Evolutionary conservation across 768 basidiomycete genomes (phyloP).

Genomic region (Phlebiopsis gigantea): DNA sequence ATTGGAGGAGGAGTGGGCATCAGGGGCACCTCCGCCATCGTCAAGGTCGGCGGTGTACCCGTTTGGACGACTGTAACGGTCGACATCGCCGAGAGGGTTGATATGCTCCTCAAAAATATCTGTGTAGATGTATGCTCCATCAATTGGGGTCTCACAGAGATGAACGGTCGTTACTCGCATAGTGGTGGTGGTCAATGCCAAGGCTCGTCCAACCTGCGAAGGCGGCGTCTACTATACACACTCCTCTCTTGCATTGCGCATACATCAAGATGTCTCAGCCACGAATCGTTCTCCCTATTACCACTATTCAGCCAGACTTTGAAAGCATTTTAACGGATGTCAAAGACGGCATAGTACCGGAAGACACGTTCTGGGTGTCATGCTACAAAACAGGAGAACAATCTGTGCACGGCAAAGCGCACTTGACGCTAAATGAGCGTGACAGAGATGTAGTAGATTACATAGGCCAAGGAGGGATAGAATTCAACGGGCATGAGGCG

Average conservation of each 20-base stretch:
- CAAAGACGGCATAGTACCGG: slow-evolving; percentile 45
- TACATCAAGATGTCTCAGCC: slow-evolving; percentile 2
- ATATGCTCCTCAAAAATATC: too few relatives aligned
- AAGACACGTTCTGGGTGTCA: slow-evolving; percentile 71
- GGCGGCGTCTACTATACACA: background rate
- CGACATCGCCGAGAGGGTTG: background rate
- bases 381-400: slow-evolving; percentile 51
- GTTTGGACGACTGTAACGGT: background rate
- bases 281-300: slow-evolving; percentile 38
- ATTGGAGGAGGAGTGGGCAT: slow-evolving; percentile 7
- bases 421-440: slow-evolving; percentile 45
- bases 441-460: slow-evolving; percentile 46
- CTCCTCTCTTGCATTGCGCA: background rate
- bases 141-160: background rate
- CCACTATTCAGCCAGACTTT: slow-evolving; percentile 59
- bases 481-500: slow-evolving; percentile 30
- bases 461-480: slow-evolving; percentile 41
- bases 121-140: background rate
- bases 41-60: background rate
- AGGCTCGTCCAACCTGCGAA: background rate
- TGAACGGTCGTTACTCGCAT: background rate
- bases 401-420: slow-evolving; percentile 63
- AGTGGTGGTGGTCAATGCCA: background rate
- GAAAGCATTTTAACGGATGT: slow-evolving; percentile 59
- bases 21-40: background rate